Evolutionary conservation across 345 rosid genomes (phyloP).

Genomic region (Eucalyptus marginata): DNA sequence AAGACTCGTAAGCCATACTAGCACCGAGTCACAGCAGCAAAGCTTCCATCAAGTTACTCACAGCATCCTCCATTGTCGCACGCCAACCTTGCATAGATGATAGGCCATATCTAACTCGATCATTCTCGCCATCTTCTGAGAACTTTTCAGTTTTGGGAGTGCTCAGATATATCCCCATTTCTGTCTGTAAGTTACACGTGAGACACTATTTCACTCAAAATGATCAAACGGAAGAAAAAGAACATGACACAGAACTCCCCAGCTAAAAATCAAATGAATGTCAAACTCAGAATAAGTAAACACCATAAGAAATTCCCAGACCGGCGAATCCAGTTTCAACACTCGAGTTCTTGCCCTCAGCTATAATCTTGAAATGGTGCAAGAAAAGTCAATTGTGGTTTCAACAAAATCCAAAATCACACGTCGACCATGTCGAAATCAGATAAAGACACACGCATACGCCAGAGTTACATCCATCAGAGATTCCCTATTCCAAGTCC

Average conservation of each 20-base stretch:
- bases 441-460: neutral
- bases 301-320: neutral
- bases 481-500: neutral
- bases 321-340: neutral
- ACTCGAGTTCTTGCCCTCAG: neutral
- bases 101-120: slow-evolving; percentile 70
- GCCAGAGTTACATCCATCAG: neutral
- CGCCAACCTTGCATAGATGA: slow-evolving; percentile 99
- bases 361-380: neutral
- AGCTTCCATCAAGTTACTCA: slow-evolving; percentile 24
- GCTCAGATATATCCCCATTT: slow-evolving; percentile 93
- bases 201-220: neutral
- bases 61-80: slow-evolving; percentile 96
- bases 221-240: neutral
- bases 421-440: neutral
- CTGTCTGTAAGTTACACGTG: neutral
- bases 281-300: neutral
- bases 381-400: neutral
- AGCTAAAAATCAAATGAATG: neutral
- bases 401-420: neutral
- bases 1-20: neutral
- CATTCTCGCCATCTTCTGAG: slow-evolving; percentile 84
- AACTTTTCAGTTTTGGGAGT: slow-evolving; percentile 87
- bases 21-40: neutral
- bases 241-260: neutral